These are phyloP conservation scores for Glycine latifolia DNA, from an alignment of 306 rosid genomes.

Conservation along the genomic window DNA sequence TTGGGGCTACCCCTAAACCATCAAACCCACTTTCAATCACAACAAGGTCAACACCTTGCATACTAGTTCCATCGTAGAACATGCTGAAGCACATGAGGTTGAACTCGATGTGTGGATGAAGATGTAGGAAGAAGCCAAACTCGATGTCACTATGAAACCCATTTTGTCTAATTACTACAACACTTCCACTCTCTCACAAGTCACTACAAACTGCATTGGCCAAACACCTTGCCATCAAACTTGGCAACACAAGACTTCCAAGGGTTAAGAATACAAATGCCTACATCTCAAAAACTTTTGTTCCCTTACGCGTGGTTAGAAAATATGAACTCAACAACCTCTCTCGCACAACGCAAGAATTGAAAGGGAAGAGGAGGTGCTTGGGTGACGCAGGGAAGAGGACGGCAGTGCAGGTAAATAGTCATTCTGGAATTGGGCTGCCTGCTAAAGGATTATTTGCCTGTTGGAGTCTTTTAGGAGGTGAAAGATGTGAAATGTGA, in stretches of 20 bases:
- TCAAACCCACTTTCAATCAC: slow-evolving; percentile 49
- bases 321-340: no score
- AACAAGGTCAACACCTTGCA: slow-evolving; percentile 38
- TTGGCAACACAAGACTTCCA: slow-evolving; percentile 63
- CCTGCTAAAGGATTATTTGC: no score
- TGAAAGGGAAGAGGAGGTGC: no score
- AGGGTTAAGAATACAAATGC: background rate
- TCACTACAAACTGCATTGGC: slow-evolving; percentile 68
- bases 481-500: no score
- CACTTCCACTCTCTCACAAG: slow-evolving; percentile 58
- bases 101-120: slow-evolving; percentile 60
- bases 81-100: slow-evolving; percentile 7
- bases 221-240: slow-evolving; percentile 64
- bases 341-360: no score
- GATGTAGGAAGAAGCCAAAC: slow-evolving; percentile 71
- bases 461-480: no score
- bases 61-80: slow-evolving; percentile 39
- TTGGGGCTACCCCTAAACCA: slow-evolving; percentile 22
- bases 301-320: no score
- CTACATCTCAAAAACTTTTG: no score
- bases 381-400: no score
- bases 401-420: no score
- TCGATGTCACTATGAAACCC: slow-evolving; percentile 66
- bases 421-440: no score
- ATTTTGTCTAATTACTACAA: slow-evolving; percentile 62